phyloP scores from a whole-genome alignment of 352 stramenopile genomes.

The Phytophthora kernoviae region DNA sequence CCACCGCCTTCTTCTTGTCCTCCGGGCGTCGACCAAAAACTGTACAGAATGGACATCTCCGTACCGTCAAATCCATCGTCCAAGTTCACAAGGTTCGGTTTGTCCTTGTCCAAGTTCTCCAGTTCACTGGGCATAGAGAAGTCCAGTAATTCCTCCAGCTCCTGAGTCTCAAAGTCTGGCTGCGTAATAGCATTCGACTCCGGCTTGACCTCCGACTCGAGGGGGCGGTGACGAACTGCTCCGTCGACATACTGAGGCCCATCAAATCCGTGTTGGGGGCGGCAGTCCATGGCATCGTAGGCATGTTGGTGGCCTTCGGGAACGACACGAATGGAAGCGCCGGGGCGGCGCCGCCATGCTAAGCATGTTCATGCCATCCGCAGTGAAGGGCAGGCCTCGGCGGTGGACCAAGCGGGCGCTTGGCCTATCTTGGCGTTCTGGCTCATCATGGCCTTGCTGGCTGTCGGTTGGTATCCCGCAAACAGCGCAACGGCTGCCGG shows the following conservation, averaged over 20 bases:
- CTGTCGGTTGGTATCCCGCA: constrained; percentile 70
- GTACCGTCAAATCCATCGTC: constrained; percentile 85
- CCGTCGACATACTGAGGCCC: constrained; percentile 39
- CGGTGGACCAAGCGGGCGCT: constrained; percentile 29
- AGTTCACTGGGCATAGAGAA: constrained; percentile 74
- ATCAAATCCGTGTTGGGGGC: constrained; percentile 41
- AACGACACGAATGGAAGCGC: constrained; percentile 76
- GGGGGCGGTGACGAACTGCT: constrained; percentile 37
- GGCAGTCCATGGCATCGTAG: constrained; percentile 57
- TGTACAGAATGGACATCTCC: constrained; percentile 90
- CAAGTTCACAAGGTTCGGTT: constrained; percentile 75
- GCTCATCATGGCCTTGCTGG: constrained; percentile 44
- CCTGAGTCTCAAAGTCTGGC: constrained; percentile 63
- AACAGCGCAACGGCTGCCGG: constrained; percentile 75
- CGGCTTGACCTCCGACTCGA: constrained; percentile 39
- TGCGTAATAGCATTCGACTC: constrained; percentile 15
- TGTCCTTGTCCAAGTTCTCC: constrained; percentile 64
- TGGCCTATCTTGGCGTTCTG: constrained; percentile 30
- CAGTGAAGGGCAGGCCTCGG: constrained; percentile 35
- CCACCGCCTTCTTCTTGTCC: constrained; percentile 64
- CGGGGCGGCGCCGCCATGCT: constrained; percentile 64
- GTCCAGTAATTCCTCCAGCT: constrained; percentile 77
- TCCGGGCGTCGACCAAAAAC: constrained; percentile 82
- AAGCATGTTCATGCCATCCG: constrained; percentile 63
- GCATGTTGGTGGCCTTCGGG: constrained; percentile 46